Evolutionary conservation across 352 stramenopile species (phyloP), one percentile per base, ranked within the genome.

Genomic region (Globisporangium apiculatum): DNA sequence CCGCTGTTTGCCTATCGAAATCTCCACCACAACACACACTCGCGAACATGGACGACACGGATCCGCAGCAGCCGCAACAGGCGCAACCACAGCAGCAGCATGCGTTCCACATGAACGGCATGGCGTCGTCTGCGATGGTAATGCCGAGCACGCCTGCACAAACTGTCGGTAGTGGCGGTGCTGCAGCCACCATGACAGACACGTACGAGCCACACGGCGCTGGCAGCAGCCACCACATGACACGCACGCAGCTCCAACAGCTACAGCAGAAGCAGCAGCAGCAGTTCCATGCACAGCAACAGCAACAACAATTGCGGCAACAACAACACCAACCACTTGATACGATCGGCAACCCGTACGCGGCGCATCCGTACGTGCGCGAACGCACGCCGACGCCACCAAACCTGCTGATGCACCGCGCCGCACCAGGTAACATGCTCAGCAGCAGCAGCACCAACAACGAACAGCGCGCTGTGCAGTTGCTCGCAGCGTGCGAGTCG

Each of bases 401-500:
- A 5, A 61, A n/a, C 38, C 47, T 51, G 31, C 36, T 60, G 60
- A 42, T 65, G 49, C 57, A 62, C 42, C 57, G 51, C 35, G 24
- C 46, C 10, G 24, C 24, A 31, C 24, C 24, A 31, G 24, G 24
- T 31, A 31, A 31, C 24, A 31, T 31, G 24, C 24, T 31, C 24
- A 9, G 41, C 6, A 42, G 11, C 18, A 48, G 15, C 55, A 48
- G 24, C 15, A 18, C 10, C 18, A 46, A 18, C 10, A 7, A 24
- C 24, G 46, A 67, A 35, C 65, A 86, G 50, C 73, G 73, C 47
- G 78, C 83, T 2, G 83, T 79, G 24, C 76, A 86, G 12, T 60
- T 93, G 38, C 64, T 93, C 17, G 72, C 79, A 2, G 80, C 78
- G 17, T 93, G 83, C 54, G 83, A 93, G 63, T 75, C 75, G 36